Conservation (phyloP, 2,329 filamentous ascomycete species). For the Verticillium tricorpus region DNA sequence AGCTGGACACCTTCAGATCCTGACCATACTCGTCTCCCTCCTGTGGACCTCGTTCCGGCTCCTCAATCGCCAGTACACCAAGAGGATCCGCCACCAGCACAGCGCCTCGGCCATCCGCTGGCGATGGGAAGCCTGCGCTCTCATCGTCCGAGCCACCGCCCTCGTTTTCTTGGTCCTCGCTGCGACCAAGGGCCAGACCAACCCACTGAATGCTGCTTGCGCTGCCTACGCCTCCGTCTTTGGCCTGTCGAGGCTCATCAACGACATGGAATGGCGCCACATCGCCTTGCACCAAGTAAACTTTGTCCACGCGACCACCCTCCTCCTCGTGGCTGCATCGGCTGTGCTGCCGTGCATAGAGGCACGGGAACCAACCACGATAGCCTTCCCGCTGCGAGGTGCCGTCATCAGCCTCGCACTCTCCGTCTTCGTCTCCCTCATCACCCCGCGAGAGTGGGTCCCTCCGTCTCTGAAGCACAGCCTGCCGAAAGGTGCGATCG, state of each 20-base stretch:
- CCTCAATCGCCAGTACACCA: conserved; percentile 23
- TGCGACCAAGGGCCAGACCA: conserved; percentile 24
- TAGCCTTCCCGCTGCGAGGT: conserved; percentile 21
- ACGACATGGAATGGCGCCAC: conserved; percentile 39
- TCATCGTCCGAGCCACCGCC: conserved; percentile 32
- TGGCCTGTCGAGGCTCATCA: conserved; percentile 36
- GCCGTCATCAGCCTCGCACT: conserved; percentile 30
- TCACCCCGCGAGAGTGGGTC: conserved; percentile 46
- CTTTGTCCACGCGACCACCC: conserved; percentile 31
- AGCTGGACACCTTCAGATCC: conserved; percentile 34
- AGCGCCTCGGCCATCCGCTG: conserved; percentile 35
- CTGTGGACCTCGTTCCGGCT: conserved; percentile 28
- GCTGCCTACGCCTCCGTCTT: conserved; percentile 37
- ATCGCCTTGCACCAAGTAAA: conserved; percentile 45
- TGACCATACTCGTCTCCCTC: conserved; percentile 30
- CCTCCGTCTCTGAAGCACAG: conserved; percentile 35
- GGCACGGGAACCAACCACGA: conserved; percentile 22
- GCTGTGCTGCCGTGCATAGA: conserved; percentile 41
- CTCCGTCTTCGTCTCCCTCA: conserved; percentile 33
- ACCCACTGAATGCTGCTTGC: conserved; percentile 30
- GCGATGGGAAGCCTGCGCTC: conserved; percentile 37
- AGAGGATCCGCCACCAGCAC: conserved; percentile 15
- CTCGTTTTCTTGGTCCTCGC: conserved; percentile 34
- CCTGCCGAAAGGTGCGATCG: conserved; percentile 29
- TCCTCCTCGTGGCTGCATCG: conserved; percentile 29